A percentile compares a stretch with the other conserved stretches of the same genome.
Conservation (phyloP, 2,329 filamentous ascomycete species). For the Ceratocystis huliohia region DNA sequence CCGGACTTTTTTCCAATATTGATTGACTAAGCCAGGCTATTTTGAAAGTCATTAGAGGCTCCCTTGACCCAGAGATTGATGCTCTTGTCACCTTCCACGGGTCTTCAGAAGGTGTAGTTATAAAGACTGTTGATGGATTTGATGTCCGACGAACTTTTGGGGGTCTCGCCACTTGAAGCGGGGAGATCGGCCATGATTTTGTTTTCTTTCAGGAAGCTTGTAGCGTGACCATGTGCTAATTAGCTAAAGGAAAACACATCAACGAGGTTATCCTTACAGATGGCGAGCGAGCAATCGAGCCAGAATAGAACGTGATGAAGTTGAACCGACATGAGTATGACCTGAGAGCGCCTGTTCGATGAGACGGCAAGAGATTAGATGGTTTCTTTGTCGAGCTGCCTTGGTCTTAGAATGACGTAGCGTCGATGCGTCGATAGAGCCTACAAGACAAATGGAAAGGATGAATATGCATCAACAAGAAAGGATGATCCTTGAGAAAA, state of each 20-base stretch:
- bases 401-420: background rate
- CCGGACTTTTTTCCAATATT: no score
- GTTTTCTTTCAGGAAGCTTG: background rate
- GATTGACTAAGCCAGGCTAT: no score
- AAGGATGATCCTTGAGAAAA: conserved; percentile 3
- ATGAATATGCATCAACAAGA: background rate
- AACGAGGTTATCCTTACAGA: no score
- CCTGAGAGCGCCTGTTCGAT: background rate
- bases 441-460: background rate
- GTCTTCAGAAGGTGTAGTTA: background rate
- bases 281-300: no score
- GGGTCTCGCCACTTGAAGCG: background rate
- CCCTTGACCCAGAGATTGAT: background rate
- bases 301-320: no score
- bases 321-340: background rate
- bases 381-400: background rate
- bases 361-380: background rate
- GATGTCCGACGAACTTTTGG: background rate
- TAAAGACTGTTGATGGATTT: background rate
- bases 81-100: background rate
- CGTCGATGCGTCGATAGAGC: background rate
- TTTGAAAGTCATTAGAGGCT: no score
- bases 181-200: background rate
- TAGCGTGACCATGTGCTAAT: background rate
- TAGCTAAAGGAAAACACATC: no score